phyloP scores from a whole-genome alignment of 2,329 filamentous ascomycete genomes.

The Exophiala mesophila region DNA sequence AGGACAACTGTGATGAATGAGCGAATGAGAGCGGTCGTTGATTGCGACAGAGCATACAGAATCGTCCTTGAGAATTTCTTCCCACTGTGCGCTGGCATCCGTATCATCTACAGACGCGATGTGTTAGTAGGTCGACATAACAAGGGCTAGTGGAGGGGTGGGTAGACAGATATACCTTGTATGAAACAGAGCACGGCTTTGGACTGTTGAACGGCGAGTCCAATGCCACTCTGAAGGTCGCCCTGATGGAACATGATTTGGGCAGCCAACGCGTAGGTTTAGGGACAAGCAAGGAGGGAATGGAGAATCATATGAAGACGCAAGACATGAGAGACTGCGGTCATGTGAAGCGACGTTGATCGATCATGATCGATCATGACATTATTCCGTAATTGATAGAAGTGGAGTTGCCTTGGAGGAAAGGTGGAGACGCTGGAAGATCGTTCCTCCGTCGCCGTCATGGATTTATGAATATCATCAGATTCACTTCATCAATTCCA shows the following conservation, averaged over 20 bases:
- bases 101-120: slow-evolving; percentile 54
- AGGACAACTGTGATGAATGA: slow-evolving; percentile 33
- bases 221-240: slow-evolving; percentile 74
- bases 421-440: too few relatives aligned
- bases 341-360: too few relatives aligned
- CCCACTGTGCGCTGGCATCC: slow-evolving; percentile 67
- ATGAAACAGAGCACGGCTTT: slow-evolving; percentile 85
- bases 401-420: too few relatives aligned
- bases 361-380: too few relatives aligned
- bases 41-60: slow-evolving; percentile 46
- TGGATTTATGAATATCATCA: too few relatives aligned
- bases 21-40: background rate
- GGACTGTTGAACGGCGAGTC: slow-evolving; percentile 64
- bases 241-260: slow-evolving; percentile 80
- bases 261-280: too few relatives aligned
- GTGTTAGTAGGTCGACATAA: slow-evolving; percentile 4
- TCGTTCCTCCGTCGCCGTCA: too few relatives aligned
- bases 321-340: too few relatives aligned
- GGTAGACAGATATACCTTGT: slow-evolving; percentile 52
- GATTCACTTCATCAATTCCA: too few relatives aligned
- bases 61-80: slow-evolving; percentile 38
- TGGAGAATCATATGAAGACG: too few relatives aligned
- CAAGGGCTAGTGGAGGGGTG: background rate
- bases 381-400: too few relatives aligned
- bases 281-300: too few relatives aligned